Base-by-base conservation (phyloP, 768 basidiomycete genomes). In the Tubosaeta sp. region DNA sequence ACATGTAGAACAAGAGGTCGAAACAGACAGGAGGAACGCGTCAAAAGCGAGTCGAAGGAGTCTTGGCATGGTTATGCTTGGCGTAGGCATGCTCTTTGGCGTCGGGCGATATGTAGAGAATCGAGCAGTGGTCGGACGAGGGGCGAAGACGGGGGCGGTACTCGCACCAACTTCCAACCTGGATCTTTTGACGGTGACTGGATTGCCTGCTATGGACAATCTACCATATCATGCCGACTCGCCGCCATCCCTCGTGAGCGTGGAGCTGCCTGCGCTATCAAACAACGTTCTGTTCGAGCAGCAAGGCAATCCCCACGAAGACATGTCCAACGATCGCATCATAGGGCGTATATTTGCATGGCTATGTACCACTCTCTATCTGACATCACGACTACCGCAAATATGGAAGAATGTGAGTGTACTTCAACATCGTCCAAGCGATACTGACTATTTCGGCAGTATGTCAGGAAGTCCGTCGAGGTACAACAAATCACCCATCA, bases 341-440 rank as follows among this genome's bases (percentile, higher is more conserved):
- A 71, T 98, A 44, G 96, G 96, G 1, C 85, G 96, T 3, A 81
- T 93, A 48, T 93, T 88, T 48, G 94, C 96, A 9, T 99, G 96
- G 96, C 63, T 86, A 18, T 97, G 95, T 65, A 93, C 94, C 2
- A 89, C 84, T 0, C 73, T 97, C 14, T 99, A 99, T 69, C 73
- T 99, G 31, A 97, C 95, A 3, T 90, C 88, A 3, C 82, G 96
- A 52, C 70, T 99, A 60, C 96, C 96, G 19, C 96, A 99, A 68
- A 96, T 99, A 56, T 98, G 96, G 96, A 95, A 94, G 70, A 97
- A 97, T 63, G 94, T 96, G 68, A 66, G 92, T 83, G 92, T 83
- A 21, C 19, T 44, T 19, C 39, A 40, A 32, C 8, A 14, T 49
- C 29, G 32, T 32, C 45, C 42, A 52, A 42, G 42, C 39, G 27